Percentiles rank a stretch among this genome's conserved stretches.
These are phyloP conservation scores for Penicillium tannophilum DNA, from an alignment of 495 filamentous ascomycete genomes.

Conservation along the genomic window DNA sequence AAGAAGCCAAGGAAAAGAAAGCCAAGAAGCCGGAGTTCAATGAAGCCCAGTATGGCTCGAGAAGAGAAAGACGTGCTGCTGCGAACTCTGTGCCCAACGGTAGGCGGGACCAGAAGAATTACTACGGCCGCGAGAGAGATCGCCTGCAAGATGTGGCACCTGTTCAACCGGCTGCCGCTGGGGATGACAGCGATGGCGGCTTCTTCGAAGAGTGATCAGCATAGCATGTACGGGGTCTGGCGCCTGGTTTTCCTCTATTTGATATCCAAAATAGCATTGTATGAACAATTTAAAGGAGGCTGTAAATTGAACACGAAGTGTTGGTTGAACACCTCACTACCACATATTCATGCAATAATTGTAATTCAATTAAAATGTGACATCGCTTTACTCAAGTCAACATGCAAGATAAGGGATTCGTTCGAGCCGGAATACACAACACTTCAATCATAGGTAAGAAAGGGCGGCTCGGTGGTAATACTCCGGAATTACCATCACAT, in stretches of 20 bases:
- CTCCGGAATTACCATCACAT: no score
- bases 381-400: no score
- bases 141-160: constrained; percentile 16
- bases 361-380: no score
- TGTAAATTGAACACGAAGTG: no score
- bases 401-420: no score
- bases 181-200: constrained; percentile 57
- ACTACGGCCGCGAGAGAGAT: constrained; percentile 12
- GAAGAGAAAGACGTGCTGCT: constrained; percentile 14
- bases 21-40: neutral
- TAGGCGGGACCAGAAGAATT: constrained; percentile 16
- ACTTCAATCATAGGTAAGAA: no score
- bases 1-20: constrained; percentile 12
- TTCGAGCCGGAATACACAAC: no score
- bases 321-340: no score
- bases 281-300: neutral
- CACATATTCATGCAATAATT: no score
- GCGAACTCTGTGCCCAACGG: constrained; percentile 13
- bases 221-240: constrained; percentile 8
- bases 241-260: constrained; percentile 16
- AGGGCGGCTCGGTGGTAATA: no score
- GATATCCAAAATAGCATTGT: constrained; percentile 28
- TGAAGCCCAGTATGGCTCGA: neutral
- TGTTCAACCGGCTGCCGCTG: constrained; percentile 14
- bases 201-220: constrained; percentile 49